phyloP scores from a whole-genome alignment of 2,329 filamentous ascomycete genomes.

The Phialophora macrospora region DNA sequence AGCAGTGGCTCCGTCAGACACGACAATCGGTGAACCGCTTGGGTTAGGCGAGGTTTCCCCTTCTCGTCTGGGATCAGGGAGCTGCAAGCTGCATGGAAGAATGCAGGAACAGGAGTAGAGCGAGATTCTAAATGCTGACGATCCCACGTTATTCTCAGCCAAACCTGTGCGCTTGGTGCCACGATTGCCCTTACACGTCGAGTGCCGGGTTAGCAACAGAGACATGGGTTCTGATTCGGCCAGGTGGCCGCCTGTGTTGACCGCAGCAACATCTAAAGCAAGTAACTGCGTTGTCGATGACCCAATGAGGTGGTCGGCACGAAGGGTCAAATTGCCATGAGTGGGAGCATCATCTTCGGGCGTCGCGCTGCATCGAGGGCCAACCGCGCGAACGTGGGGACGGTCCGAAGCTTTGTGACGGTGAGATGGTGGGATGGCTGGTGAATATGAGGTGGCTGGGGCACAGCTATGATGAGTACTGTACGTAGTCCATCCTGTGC shows the following conservation, averaged over 20 bases:
- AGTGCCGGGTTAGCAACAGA: conserved; percentile 13
- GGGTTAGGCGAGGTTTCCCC: conserved; percentile 19
- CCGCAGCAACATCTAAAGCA: background rate
- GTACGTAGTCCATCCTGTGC: background rate
- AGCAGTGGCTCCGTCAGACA: background rate
- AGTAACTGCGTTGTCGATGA: conserved; percentile 11
- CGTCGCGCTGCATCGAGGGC: conserved; percentile 28
- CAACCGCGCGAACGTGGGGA: conserved; percentile 35
- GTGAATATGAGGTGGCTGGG: conserved; percentile 24
- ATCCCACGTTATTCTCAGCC: conserved; percentile 25
- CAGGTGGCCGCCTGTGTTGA: conserved; percentile 15
- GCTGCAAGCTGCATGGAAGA: conserved; percentile 30
- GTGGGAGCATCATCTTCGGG: conserved; percentile 27
- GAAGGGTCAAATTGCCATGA: conserved; percentile 18
- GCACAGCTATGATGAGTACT: background rate
- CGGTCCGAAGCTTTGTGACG: conserved; percentile 33
- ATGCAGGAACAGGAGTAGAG: conserved; percentile 34
- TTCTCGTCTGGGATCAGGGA: conserved; percentile 25
- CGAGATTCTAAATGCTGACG: conserved; percentile 33
- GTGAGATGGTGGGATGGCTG: conserved; percentile 29
- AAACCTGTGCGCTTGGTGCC: conserved; percentile 19
- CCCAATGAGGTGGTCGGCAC: conserved; percentile 21
- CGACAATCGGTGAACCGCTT: conserved; percentile 1
- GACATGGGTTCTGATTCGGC: conserved; percentile 20
- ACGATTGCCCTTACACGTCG: conserved; percentile 19